A percentile compares a stretch with the other conserved stretches of the same genome.
Evolutionary conservation across 768 basidiomycete genomes (phyloP).

Genomic region (Tulasnella sp.): DNA sequence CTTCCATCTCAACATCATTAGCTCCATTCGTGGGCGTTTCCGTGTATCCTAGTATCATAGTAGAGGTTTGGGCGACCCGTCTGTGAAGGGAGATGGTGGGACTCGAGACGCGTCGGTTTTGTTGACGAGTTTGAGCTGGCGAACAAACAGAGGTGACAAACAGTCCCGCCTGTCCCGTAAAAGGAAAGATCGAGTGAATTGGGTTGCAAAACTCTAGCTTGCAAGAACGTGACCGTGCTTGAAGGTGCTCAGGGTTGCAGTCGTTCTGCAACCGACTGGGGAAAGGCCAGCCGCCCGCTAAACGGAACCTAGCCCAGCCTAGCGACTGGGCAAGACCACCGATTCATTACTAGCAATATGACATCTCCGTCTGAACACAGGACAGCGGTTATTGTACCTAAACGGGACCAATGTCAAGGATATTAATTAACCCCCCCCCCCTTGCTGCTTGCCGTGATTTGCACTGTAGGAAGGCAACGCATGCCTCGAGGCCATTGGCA

Average conservation of each 20-base stretch:
- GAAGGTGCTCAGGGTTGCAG: too few species aligned
- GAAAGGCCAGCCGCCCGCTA: too few species aligned
- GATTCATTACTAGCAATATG: neutral
- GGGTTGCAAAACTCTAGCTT: too few species aligned
- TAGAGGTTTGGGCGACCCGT: neutral
- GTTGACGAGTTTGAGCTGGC: conserved; percentile 13
- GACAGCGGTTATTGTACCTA: neutral
- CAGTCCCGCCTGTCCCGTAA: neutral
- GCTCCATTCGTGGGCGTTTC: neutral
- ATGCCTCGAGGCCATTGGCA: neutral
- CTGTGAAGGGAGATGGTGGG: neutral
- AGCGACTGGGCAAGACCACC: neutral
- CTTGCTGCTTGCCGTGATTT: neutral
- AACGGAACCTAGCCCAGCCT: too few species aligned
- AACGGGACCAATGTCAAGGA: too few species aligned
- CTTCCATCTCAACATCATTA: neutral
- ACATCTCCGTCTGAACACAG: neutral
- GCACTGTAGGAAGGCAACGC: neutral
- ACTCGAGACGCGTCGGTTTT: neutral
- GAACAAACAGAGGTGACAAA: neutral
- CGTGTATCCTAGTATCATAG: neutral
- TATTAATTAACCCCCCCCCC: too few species aligned
- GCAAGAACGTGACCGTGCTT: too few species aligned
- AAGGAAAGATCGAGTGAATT: neutral
- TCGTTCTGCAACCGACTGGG: too few species aligned